A percentile compares a stretch with the other conserved stretches of the same genome.
Conservation (phyloP, 148 eudicot genomes). For the Vaccinium vitisidaea region DNA sequence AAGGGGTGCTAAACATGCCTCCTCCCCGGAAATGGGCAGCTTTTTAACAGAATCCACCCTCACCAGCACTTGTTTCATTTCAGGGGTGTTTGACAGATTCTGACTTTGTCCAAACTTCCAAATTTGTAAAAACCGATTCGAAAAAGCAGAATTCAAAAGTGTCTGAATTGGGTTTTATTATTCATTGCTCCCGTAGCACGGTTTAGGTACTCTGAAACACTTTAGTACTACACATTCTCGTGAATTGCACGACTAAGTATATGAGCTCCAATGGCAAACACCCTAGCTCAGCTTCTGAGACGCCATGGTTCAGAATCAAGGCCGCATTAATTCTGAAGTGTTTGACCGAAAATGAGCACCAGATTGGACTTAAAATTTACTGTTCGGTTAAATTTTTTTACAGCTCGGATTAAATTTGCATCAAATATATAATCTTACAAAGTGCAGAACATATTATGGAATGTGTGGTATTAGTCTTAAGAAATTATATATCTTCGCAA, state of each 20-base stretch:
- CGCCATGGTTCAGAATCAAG: not conserved
- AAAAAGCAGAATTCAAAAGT: not conserved
- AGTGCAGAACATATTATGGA: too few species aligned
- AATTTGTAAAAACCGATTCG: not conserved
- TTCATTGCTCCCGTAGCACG: too few species aligned
- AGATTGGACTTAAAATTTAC: not conserved
- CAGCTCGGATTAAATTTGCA: too few species aligned
- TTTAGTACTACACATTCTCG: too few species aligned
- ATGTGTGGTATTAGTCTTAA: too few species aligned
- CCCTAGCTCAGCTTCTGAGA: not conserved
- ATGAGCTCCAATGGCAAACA: too few species aligned
- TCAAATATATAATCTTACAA: too few species aligned
- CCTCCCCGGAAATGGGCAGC: conserved; percentile 16
- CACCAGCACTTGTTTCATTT: not conserved
- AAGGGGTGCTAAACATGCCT: conserved; percentile 24
- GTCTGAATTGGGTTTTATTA: not conserved
- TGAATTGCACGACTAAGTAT: too few species aligned
- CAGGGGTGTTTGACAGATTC: too few species aligned
- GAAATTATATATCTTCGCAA: not conserved
- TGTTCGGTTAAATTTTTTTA: too few species aligned
- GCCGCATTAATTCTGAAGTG: not conserved
- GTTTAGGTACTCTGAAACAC: too few species aligned
- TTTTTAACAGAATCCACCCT: conserved; percentile 10
- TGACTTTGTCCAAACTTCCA: not conserved
- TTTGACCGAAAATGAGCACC: not conserved